Conservation (phyloP, 108 stramenopile genomes). For the Discostella pseudostelligera region DNA sequence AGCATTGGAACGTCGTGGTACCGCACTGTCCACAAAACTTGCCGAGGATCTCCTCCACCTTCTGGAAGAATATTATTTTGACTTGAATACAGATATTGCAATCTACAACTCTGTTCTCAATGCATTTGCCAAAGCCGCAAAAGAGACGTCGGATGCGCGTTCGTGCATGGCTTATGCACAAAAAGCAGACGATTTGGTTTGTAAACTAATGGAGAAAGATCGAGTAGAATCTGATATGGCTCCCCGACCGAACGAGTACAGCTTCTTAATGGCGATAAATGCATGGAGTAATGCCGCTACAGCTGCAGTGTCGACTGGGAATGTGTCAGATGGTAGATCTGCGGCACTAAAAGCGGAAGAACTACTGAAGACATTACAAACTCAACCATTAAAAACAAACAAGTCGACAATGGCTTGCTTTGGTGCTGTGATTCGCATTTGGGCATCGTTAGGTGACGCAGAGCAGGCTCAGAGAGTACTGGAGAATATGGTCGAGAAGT, state of each 20-base stretch:
- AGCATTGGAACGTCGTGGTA: conserved; percentile 36
- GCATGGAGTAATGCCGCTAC: conserved; percentile 26
- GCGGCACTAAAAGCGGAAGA: conserved; percentile 23
- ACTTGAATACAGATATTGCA: conserved; percentile 44
- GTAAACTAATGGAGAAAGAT: conserved; percentile 17
- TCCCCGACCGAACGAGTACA: conserved; percentile 31
- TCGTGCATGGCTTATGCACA: conserved; percentile 26
- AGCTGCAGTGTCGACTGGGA: conserved; percentile 13
- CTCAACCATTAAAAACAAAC: conserved; percentile 18
- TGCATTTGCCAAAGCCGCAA: conserved; percentile 47
- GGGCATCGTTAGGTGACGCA: conserved; percentile 28
- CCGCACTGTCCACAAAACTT: conserved; percentile 15
- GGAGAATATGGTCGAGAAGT: conserved; percentile 28
- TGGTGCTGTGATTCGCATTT: conserved; percentile 24
- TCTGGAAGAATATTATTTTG: conserved; percentile 22
- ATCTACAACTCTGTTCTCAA: conserved; percentile 51
- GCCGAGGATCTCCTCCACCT: conserved; percentile 27
- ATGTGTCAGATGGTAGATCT: conserved; percentile 14
- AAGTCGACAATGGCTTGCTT: conserved; percentile 24
- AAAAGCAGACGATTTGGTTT: conserved; percentile 40
- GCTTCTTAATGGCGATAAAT: conserved; percentile 38
- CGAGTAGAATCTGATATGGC: conserved; percentile 10
- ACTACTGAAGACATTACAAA: conserved; percentile 17
- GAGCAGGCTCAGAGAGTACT: conserved; percentile 21
- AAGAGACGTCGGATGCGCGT: conserved; percentile 16